A percentile compares a stretch with the other conserved stretches of the same genome.
Evolutionary conservation across 805 yeast genomes (phyloP).

Genomic region (Candida maesae): DNA sequence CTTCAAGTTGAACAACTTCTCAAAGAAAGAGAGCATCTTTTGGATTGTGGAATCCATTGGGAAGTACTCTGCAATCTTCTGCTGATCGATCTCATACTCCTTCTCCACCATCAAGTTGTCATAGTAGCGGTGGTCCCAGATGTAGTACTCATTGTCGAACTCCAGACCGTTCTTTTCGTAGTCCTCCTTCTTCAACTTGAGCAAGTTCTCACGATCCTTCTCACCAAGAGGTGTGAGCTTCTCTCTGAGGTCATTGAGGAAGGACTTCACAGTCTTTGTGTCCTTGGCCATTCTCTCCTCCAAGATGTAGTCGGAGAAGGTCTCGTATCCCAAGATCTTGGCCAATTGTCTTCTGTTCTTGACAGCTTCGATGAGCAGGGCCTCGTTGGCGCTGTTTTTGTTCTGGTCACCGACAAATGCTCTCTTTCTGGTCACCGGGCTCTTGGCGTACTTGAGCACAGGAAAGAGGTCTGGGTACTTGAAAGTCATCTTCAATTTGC

Average conservation of each 20-base stretch:
- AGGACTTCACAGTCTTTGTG: conserved; percentile 53
- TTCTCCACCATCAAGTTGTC: conserved; percentile 62
- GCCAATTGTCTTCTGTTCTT: conserved; percentile 61
- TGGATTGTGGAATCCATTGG: conserved; percentile 65
- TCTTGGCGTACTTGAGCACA: conserved; percentile 66
- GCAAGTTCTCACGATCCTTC: conserved; percentile 47
- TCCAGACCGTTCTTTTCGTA: conserved; percentile 41
- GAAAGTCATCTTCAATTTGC: conserved; percentile 60
- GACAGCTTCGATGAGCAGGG: conserved; percentile 56
- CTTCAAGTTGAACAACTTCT: conserved; percentile 61
- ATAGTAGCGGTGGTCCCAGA: conserved; percentile 75
- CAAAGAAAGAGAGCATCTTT: conserved; percentile 71
- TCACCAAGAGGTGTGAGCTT: conserved; percentile 59
- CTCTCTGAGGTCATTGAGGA: conserved; percentile 56
- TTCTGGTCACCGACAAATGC: conserved; percentile 68
- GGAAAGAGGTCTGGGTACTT: conserved; percentile 81
- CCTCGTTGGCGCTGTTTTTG: conserved; percentile 62
- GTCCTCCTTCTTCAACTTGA: conserved; percentile 51
- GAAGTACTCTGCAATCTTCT: conserved; percentile 71
- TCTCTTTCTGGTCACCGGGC: conserved; percentile 58
- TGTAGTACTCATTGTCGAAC: conserved; percentile 41
- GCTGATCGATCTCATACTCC: conserved; percentile 68
- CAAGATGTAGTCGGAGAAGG: conserved; percentile 65
- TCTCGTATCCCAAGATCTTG: conserved; percentile 57
- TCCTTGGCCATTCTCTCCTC: conserved; percentile 81